A percentile compares a stretch with the other conserved stretches of the same genome.
phyloP scores from a whole-genome alignment of 2,329 filamentous ascomycete genomes.

The Fonsecaea pedrosoi region DNA sequence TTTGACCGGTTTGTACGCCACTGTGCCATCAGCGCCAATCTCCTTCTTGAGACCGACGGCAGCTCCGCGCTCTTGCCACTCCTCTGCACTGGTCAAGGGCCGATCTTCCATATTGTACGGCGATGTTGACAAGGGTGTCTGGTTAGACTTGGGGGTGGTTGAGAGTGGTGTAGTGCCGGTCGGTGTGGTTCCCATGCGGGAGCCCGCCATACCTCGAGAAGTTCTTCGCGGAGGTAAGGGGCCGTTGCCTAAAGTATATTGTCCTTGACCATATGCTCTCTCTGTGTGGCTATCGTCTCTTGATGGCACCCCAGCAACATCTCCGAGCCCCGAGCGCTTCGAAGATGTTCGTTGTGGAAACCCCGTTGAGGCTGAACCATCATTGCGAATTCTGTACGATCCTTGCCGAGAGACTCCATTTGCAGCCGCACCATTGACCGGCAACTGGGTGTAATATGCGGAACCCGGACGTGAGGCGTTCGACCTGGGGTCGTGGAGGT shows the following conservation, averaged over 20 bases:
- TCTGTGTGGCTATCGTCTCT: conserved; percentile 74
- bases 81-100: conserved; percentile 73
- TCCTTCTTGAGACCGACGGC: conserved; percentile 82
- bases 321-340: conserved; percentile 57
- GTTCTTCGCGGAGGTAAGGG: conserved; percentile 76
- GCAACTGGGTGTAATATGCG: conserved; percentile 54
- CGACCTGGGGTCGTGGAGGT: conserved; percentile 47
- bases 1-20: conserved; percentile 83
- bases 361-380: conserved; percentile 63
- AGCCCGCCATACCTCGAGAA: conserved; percentile 72
- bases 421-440: conserved; percentile 49
- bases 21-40: conserved; percentile 81
- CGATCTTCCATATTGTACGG: conserved; percentile 65
- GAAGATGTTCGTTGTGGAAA: conserved; percentile 67
- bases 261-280: conserved; percentile 69
- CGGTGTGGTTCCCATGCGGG: conserved; percentile 39
- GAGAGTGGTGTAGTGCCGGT: conserved; percentile 36
- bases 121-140: conserved; percentile 48
- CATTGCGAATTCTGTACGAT: conserved; percentile 63
- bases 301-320: conserved; percentile 67
- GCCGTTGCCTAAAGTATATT: conserved; percentile 63
- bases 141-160: conserved; percentile 39
- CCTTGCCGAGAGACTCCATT: conserved; percentile 46
- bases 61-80: conserved; percentile 96
- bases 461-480: conserved; percentile 55